Evolutionary conservation across 139 green algal species (phyloP).

Genomic region (Chlamydomonas sp.): DNA sequence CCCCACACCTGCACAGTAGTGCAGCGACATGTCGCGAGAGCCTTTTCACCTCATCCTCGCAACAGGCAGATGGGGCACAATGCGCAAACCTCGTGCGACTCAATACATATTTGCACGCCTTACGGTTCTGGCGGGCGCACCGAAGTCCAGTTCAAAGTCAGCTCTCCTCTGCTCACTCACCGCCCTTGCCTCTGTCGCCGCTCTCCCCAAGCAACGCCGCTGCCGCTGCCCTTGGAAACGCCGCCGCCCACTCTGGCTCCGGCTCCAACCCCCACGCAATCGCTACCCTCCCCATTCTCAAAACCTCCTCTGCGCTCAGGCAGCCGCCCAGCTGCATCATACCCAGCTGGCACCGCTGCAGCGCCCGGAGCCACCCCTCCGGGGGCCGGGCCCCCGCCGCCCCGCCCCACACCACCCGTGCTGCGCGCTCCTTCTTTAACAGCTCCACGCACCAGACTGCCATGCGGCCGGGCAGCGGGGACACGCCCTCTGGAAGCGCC

Average conservation of each 20-base stretch:
- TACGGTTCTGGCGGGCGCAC: too few relatives aligned
- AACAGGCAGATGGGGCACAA: too few relatives aligned
- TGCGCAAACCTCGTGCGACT: too few relatives aligned
- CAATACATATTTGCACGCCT: too few relatives aligned
- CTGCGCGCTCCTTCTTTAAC: neutral
- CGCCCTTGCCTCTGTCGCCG: too few relatives aligned
- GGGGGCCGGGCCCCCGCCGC: neutral
- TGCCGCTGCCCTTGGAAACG: neutral
- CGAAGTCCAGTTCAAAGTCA: too few relatives aligned
- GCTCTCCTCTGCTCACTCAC: too few relatives aligned
- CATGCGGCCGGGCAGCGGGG: neutral
- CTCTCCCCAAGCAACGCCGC: neutral
- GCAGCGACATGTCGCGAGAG: too few relatives aligned
- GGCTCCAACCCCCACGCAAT: neutral
- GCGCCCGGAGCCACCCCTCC: neutral
- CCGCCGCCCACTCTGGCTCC: constrained; percentile 3
- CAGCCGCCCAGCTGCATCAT: neutral
- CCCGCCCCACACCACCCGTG: neutral
- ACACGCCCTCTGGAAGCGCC: constrained; percentile 16
- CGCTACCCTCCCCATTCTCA: neutral
- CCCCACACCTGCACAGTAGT: too few relatives aligned
- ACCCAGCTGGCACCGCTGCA: neutral
- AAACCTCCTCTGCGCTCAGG: neutral
- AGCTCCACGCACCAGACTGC: neutral
- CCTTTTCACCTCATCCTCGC: too few relatives aligned